Percentiles rank a stretch among this genome's conserved stretches.
These are phyloP conservation scores for Coleophoma cylindrospora DNA, from an alignment of 2,329 filamentous ascomycete species.

Conservation along the genomic window DNA sequence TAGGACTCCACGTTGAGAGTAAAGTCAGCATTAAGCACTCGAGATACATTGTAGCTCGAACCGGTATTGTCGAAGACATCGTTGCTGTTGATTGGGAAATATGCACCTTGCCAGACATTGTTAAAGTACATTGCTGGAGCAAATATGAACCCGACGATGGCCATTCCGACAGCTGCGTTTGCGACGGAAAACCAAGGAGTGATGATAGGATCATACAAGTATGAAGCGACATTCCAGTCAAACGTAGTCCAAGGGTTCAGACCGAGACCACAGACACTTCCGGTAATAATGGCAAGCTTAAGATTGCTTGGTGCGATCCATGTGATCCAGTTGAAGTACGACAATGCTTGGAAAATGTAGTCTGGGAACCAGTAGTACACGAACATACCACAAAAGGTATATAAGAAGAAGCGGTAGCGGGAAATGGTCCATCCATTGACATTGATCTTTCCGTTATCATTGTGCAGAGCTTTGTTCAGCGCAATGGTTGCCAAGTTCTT, in stretches of 20 bases:
- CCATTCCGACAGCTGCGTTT: slow-evolving; percentile 15
- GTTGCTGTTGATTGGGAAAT: slow-evolving; percentile 51
- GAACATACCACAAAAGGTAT: slow-evolving; percentile 22
- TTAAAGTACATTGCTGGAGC: slow-evolving; percentile 15
- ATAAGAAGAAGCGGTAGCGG: slow-evolving; percentile 30
- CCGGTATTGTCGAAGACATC: slow-evolving; percentile 23
- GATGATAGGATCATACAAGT: slow-evolving; percentile 25
- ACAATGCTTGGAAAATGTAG: slow-evolving; percentile 25
- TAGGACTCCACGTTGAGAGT: slow-evolving; percentile 16
- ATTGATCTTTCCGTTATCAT: slow-evolving; percentile 9
- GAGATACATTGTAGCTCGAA: slow-evolving; percentile 18
- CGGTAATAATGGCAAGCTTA: slow-evolving; percentile 28
- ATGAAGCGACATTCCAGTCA: slow-evolving; percentile 3
- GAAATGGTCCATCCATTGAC: slow-evolving; percentile 35
- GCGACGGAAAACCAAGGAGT: slow-evolving; percentile 21
- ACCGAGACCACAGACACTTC: slow-evolving; percentile 11
- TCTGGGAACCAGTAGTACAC: slow-evolving; percentile 24
- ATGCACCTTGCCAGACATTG: slow-evolving; percentile 33
- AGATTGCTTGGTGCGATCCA: slow-evolving; percentile 29
- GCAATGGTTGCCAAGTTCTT: slow-evolving; percentile 39
- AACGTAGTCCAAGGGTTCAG: slow-evolving; percentile 20
- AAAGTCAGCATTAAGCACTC: slow-evolving; percentile 20
- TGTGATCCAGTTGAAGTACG: slow-evolving; percentile 28
- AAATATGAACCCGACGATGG: slow-evolving; percentile 6
- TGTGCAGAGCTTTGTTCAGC: slow-evolving; percentile 26